Conservation (phyloP, 257 asterid species). For the Lavandula angustifolia region DNA sequence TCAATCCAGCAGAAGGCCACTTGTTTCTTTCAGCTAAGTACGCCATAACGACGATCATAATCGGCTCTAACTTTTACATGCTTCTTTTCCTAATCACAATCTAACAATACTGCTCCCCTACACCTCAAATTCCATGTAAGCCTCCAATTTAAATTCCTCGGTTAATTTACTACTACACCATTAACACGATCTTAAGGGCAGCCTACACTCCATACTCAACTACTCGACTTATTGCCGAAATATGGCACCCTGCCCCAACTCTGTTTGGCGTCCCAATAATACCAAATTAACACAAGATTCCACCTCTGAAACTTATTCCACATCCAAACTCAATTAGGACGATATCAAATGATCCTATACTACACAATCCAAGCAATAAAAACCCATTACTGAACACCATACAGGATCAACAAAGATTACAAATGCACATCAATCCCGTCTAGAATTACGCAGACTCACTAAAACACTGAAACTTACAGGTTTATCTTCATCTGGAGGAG, state of each 20-base stretch:
- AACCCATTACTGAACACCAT: not conserved
- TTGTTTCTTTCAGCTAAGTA: not conserved
- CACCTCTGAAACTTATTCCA: conserved; percentile 15
- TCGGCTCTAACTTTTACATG: conserved; percentile 7
- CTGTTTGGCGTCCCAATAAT: not conserved
- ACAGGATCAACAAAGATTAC: not conserved
- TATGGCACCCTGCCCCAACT: conserved; percentile 7
- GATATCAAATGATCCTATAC: not conserved
- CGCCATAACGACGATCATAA: not conserved
- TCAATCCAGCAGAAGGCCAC: conserved; percentile 16
- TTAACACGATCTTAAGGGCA: conserved; percentile 9
- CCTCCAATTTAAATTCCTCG: not conserved
- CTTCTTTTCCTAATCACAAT: not conserved
- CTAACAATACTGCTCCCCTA: not conserved
- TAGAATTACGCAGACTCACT: not conserved
- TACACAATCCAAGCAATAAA: not conserved
- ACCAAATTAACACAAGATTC: conserved; percentile 5
- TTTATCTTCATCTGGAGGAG: conserved; percentile 60
- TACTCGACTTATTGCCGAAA: conserved; percentile 20
- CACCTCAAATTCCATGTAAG: conserved; percentile 2
- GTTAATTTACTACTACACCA: conserved; percentile 4
- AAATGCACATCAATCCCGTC: conserved; percentile 3
- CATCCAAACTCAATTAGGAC: not conserved
- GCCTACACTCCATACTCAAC: conserved; percentile 8
- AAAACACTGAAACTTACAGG: conserved; percentile 44